Conservation (phyloP, 1,284 basidiomycete species). For the Schizophyllum commune region DNA sequence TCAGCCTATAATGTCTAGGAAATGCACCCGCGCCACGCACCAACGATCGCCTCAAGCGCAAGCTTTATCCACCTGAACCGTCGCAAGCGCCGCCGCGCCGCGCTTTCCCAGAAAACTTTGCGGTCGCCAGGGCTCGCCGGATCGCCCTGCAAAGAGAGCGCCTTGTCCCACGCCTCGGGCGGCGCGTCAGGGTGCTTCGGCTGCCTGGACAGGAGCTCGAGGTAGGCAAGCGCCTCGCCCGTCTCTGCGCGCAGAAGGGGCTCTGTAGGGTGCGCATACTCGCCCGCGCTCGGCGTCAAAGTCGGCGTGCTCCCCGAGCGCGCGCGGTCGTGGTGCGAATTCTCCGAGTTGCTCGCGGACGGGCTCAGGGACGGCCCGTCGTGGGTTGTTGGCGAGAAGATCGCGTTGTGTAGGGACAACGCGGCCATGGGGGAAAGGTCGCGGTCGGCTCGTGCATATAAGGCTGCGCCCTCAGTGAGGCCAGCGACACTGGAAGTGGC, state of each 20-base stretch:
- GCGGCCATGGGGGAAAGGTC: constrained; percentile 38
- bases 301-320: constrained; percentile 35
- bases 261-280: constrained; percentile 42
- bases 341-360: constrained; percentile 22
- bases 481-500: constrained; percentile 1
- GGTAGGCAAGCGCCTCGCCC: constrained; percentile 34
- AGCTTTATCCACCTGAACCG: constrained; percentile 30
- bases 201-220: constrained; percentile 39
- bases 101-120: constrained; percentile 27
- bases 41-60: constrained; percentile 37
- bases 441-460: constrained; percentile 8
- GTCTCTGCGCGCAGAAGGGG: constrained; percentile 32
- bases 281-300: constrained; percentile 20
- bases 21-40: constrained; percentile 26
- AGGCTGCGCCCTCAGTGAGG: not conserved
- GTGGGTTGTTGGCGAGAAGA: constrained; percentile 25
- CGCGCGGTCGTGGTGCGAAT: constrained; percentile 41
- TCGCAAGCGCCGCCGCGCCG: constrained; percentile 31
- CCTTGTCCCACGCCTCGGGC: constrained; percentile 24
- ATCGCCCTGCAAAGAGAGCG: constrained; percentile 35
- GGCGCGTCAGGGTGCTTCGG: constrained; percentile 32
- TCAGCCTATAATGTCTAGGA: not conserved
- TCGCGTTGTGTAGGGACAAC: constrained; percentile 46
- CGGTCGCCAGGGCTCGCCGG: constrained; percentile 31
- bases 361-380: constrained; percentile 6